phyloP scores from a whole-genome alignment of 2,329 filamentous ascomycete genomes.

The Juglanconis juglandina region DNA sequence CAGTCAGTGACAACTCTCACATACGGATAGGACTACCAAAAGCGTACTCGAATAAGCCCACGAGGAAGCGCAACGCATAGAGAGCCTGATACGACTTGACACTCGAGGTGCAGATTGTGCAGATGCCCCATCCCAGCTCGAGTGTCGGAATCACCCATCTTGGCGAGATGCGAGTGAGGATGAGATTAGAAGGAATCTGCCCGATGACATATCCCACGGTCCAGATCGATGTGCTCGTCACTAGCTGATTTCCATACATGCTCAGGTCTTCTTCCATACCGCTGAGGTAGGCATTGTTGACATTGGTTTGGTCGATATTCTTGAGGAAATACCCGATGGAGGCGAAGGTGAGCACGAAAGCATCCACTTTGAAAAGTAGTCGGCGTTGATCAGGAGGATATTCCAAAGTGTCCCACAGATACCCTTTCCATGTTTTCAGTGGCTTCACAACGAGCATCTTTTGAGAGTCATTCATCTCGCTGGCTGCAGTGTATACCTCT shows the following conservation, averaged over 20 bases:
- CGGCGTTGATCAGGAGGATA: constrained; percentile 29
- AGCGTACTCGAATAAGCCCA: constrained; percentile 28
- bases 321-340: constrained; percentile 33
- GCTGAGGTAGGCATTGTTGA: constrained; percentile 33
- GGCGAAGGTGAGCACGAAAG: constrained; percentile 32
- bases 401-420: constrained; percentile 36
- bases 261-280: constrained; percentile 48
- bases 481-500: not conserved
- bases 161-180: constrained; percentile 24
- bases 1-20: not conserved
- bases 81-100: constrained; percentile 24
- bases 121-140: constrained; percentile 30
- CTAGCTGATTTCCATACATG: constrained; percentile 29
- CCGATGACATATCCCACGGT: constrained; percentile 26
- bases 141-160: constrained; percentile 30
- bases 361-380: constrained; percentile 33
- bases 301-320: constrained; percentile 37
- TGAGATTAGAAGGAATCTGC: constrained; percentile 25
- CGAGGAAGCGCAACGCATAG: constrained; percentile 20
- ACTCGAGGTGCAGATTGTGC: constrained; percentile 20
- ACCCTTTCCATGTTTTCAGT: constrained; percentile 32
- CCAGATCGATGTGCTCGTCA: constrained; percentile 32
- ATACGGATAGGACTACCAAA: constrained; percentile 5
- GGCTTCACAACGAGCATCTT: constrained; percentile 20
- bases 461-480: constrained; percentile 3